Evolutionary conservation across 2,329 filamentous ascomycete species (phyloP).

Genomic region (Fusarium subtropicale): DNA sequence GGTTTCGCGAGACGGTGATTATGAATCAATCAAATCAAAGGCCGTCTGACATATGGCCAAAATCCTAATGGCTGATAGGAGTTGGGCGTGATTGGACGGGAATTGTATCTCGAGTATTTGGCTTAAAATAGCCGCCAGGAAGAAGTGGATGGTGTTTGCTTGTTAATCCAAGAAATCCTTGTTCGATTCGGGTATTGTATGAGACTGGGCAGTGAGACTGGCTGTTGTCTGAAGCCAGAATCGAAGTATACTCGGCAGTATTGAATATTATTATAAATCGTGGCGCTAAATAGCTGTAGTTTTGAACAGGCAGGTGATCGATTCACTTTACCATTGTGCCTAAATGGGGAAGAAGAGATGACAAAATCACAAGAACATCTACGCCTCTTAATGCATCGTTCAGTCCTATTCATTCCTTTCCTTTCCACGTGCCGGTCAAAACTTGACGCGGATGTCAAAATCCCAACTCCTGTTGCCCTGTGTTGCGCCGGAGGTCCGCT

Average conservation of each 20-base stretch:
- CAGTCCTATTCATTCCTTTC: constrained; percentile 25
- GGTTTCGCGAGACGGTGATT: constrained; percentile 17
- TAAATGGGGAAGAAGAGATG: constrained; percentile 22
- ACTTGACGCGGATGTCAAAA: constrained; percentile 27
- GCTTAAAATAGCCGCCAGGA: constrained; percentile 7
- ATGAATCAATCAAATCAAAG: constrained; percentile 25
- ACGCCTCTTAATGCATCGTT: constrained; percentile 43
- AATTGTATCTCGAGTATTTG: not conserved
- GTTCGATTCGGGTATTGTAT: not conserved
- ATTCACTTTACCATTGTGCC: constrained; percentile 28
- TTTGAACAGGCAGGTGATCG: constrained; percentile 31
- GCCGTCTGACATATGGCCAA: constrained; percentile 13
- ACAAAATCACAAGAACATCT: constrained; percentile 17
- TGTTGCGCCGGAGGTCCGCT: constrained; percentile 40
- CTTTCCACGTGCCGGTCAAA: constrained; percentile 33
- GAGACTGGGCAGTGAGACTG: not conserved
- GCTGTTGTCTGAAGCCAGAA: not conserved
- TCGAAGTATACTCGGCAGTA: no score
- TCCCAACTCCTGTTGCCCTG: constrained; percentile 33
- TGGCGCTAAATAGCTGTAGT: constrained; percentile 20
- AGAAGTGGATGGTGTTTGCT: constrained; percentile 4
- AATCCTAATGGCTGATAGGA: constrained; percentile 1
- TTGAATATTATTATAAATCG: constrained; percentile 15
- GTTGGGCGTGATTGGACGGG: constrained; percentile 3
- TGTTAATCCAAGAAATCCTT: constrained; percentile 15